Conservation (phyloP, 257 asterid genomes). For the Verbascum thapsus region DNA sequence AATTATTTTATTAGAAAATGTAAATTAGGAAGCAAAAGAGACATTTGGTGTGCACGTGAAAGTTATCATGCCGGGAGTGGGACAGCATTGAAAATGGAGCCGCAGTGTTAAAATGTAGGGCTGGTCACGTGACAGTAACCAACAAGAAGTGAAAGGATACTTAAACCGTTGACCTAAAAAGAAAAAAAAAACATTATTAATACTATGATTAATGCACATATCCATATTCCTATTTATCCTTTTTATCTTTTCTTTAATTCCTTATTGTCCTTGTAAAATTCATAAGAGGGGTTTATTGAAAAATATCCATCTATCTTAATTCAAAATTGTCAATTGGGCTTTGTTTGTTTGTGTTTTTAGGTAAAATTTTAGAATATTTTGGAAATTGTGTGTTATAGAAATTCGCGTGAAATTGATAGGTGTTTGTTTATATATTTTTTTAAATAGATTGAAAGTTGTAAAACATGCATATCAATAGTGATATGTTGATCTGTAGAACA, state of each 20-base stretch:
- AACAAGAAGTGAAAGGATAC: neutral
- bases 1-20: too few relatives aligned
- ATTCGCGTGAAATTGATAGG: too few relatives aligned
- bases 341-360: too few relatives aligned
- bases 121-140: conserved; percentile 44
- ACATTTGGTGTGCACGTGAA: conserved; percentile 33
- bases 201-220: conserved; percentile 54
- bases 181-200: conserved; percentile 10
- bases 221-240: conserved; percentile 40
- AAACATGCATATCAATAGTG: too few relatives aligned
- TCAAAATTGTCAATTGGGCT: too few relatives aligned
- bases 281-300: too few relatives aligned
- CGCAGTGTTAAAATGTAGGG: conserved; percentile 25
- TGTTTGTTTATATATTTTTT: too few relatives aligned
- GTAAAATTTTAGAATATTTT: too few relatives aligned
- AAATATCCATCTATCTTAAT: too few relatives aligned
- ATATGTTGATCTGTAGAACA: too few relatives aligned
- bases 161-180: conserved; percentile 36
- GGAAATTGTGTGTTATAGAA: too few relatives aligned
- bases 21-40: neutral
- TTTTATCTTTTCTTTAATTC: neutral
- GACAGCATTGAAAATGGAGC: conserved; percentile 28
- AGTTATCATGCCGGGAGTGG: conserved; percentile 23
- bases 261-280: conserved; percentile 7
- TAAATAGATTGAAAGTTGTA: too few relatives aligned